These are phyloP conservation scores for Geranium incanum DNA, from an alignment of 441 rosid genomes.

Conservation along the genomic window DNA sequence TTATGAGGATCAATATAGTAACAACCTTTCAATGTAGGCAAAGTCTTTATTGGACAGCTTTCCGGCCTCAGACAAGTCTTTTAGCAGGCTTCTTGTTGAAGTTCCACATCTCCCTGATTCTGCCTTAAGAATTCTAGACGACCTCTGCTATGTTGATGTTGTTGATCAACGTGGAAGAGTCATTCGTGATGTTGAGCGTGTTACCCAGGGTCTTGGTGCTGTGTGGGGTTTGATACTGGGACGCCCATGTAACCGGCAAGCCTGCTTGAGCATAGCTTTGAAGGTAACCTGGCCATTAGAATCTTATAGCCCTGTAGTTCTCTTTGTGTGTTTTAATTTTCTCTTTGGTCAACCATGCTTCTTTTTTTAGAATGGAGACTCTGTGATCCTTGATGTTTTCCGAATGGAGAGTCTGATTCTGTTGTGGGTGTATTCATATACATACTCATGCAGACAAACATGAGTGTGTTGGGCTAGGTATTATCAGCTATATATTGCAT, in stretches of 20 bases:
- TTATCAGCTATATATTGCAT: not conserved
- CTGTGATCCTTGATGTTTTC: not conserved
- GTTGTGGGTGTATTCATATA: not conserved
- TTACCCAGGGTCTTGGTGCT: constrained; percentile 98
- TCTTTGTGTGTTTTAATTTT: not conserved
- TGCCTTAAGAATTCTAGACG: constrained; percentile 66
- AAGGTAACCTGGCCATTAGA: constrained; percentile 44
- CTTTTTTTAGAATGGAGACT: not conserved
- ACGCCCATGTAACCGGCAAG: constrained; percentile 79
- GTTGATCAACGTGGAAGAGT: constrained; percentile 60
- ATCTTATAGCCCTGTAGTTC: constrained; percentile 14
- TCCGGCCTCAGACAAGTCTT: constrained; percentile 95
- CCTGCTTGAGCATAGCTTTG: constrained; percentile 85
- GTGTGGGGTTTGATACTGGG: constrained; percentile 97
- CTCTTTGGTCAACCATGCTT: not conserved
- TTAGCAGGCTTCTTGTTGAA: constrained; percentile 94
- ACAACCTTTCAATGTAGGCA: constrained; percentile 47
- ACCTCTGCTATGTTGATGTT: constrained; percentile 68
- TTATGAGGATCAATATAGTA: constrained; percentile 30
- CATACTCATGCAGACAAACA: not conserved
- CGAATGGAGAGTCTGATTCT: not conserved
- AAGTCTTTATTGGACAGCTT: constrained; percentile 74
- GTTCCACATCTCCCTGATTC: constrained; percentile 81
- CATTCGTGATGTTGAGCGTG: constrained; percentile 78
- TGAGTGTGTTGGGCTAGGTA: not conserved